Percentiles rank a stretch among this genome's conserved stretches.
These are phyloP conservation scores for Panaeolus cyanescens DNA, from an alignment of 768 basidiomycete species.

Conservation along the genomic window DNA sequence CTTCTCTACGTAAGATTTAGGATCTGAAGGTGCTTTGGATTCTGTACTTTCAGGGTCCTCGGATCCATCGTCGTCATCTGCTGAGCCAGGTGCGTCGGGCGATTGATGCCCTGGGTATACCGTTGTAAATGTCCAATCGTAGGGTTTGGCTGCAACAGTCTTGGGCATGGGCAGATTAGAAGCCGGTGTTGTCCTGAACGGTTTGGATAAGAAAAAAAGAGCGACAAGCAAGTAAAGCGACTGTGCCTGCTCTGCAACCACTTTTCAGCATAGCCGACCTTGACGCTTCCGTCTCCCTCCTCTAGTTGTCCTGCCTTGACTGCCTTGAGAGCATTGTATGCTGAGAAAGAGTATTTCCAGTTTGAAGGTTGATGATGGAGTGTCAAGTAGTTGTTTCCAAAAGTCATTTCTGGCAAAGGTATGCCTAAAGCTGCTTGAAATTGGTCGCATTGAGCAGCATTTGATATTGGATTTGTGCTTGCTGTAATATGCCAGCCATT, in stretches of 20 bases:
- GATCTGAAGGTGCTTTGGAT: slow-evolving; percentile 9
- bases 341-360: slow-evolving; percentile 67
- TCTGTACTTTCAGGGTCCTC: slow-evolving; percentile 15
- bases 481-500: slow-evolving; percentile 71
- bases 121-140: slow-evolving; percentile 99
- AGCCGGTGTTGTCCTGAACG: slow-evolving; percentile 61
- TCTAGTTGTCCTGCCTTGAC: slow-evolving; percentile 80
- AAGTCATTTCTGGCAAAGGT: slow-evolving; percentile 96
- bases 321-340: slow-evolving; percentile 62
- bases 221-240: slow-evolving; percentile 14
- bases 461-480: slow-evolving; percentile 77
- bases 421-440: slow-evolving; percentile 67
- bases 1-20: slow-evolving; percentile 17
- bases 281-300: slow-evolving; percentile 88
- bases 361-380: slow-evolving; percentile 66
- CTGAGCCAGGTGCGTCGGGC: slow-evolving; percentile 9
- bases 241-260: slow-evolving; percentile 89
- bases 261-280: slow-evolving; percentile 92
- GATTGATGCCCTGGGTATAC: slow-evolving; percentile 69
- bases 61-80: slow-evolving; percentile 9
- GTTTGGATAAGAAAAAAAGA: slow-evolving; percentile 11
- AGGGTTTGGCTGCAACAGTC: slow-evolving; percentile 79
- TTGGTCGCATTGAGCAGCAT: slow-evolving; percentile 71
- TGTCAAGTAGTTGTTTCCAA: slow-evolving; percentile 78
- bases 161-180: slow-evolving; percentile 68